Percentiles rank a stretch among this genome's conserved stretches.
phyloP scores from a whole-genome alignment of 805 yeast species.

The Tetrapisispora iriomotensis region DNA sequence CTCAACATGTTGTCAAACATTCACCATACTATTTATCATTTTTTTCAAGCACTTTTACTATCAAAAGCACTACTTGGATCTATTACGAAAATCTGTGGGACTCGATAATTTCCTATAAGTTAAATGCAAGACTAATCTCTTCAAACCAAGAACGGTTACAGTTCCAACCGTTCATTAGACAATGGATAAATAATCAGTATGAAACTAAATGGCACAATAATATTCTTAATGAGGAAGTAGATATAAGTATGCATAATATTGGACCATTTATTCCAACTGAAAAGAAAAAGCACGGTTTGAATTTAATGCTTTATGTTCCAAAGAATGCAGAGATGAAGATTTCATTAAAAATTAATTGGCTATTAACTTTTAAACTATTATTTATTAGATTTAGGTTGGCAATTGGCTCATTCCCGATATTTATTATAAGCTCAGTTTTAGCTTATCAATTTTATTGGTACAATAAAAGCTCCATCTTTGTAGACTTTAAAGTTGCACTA shows the following conservation, averaged over 20 bases:
- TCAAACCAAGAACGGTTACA: slow-evolving; percentile 2
- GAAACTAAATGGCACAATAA: slow-evolving; percentile 77
- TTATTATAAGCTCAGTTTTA: slow-evolving; percentile 43
- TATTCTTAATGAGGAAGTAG: slow-evolving; percentile 32
- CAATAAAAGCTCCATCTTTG: slow-evolving; percentile 31
- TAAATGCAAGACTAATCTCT: slow-evolving; percentile 7
- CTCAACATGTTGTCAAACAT: background rate
- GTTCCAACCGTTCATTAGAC: slow-evolving; percentile 60
- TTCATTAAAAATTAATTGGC: slow-evolving; percentile 18
- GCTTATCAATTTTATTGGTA: slow-evolving; percentile 45
- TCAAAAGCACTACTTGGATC: background rate
- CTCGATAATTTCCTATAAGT: slow-evolving; percentile 20
- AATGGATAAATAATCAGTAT: slow-evolving; percentile 49
- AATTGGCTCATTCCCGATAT: slow-evolving; percentile 58
- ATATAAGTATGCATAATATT: slow-evolving; percentile 46
- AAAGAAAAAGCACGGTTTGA: slow-evolving; percentile 12
- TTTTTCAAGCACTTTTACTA: slow-evolving; percentile 1
- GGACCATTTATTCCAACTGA: slow-evolving; percentile 56
- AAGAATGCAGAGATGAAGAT: slow-evolving; percentile 12
- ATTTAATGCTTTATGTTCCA: slow-evolving; percentile 18
- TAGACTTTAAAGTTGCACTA: slow-evolving; percentile 40
- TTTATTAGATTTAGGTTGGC: slow-evolving; percentile 72
- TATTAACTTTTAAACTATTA: slow-evolving; percentile 50
- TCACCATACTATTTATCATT: slow-evolving; percentile 12
- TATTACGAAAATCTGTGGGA: slow-evolving; percentile 14